These are phyloP conservation scores for Cardiospermum halicacabum DNA, from an alignment of 345 rosid species.

Conservation along the genomic window DNA sequence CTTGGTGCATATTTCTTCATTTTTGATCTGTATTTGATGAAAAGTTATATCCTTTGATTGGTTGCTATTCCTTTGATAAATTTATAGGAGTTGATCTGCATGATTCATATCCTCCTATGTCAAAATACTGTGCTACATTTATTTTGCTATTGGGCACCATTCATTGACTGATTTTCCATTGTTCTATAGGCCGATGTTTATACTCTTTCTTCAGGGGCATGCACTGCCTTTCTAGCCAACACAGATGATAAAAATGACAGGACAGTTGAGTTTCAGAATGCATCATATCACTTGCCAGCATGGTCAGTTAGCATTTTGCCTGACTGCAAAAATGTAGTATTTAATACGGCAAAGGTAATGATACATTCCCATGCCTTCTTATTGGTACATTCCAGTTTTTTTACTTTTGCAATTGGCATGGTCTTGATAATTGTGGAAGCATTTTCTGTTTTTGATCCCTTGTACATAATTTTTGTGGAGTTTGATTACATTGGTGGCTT, in stretches of 20 bases:
- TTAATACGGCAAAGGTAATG: slow-evolving; percentile 82
- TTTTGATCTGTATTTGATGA: no score
- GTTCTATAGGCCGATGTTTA: slow-evolving; percentile 74
- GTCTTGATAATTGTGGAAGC: neutral
- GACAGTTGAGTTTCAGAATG: slow-evolving; percentile 49
- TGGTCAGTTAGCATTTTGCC: slow-evolving; percentile 98
- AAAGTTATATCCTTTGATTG: neutral
- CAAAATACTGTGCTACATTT: neutral
- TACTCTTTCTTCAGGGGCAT: slow-evolving; percentile 56
- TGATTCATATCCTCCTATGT: no score
- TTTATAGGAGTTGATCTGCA: no score
- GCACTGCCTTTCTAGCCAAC: slow-evolving; percentile 85
- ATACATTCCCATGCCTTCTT: slow-evolving; percentile 4
- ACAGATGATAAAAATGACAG: slow-evolving; percentile 61
- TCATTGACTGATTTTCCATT: slow-evolving; percentile 13
- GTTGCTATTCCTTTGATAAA: neutral
- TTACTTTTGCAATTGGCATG: neutral
- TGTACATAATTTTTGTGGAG: neutral
- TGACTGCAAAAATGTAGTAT: slow-evolving; percentile 75
- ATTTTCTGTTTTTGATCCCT: neutral
- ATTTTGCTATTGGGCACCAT: neutral
- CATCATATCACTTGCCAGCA: slow-evolving; percentile 73
- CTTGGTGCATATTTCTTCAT: no score
- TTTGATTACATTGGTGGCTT: neutral
- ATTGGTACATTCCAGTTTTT: neutral